Conservation (phyloP, 768 basidiomycete genomes). For the Calocybe gangraenosa region DNA sequence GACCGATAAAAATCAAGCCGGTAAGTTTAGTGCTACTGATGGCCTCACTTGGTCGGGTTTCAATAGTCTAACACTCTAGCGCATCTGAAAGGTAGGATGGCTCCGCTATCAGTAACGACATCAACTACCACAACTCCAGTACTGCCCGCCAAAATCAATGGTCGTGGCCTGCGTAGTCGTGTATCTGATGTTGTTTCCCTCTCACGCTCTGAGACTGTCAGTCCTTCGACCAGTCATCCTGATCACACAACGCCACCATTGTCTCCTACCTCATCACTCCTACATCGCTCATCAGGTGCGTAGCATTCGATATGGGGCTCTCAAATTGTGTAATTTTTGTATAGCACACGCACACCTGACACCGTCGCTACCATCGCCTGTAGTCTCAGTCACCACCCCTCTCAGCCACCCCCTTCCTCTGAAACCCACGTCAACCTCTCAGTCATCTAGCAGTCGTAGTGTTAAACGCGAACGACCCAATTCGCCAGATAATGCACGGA, state of each 20-base stretch:
- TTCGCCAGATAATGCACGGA: conserved; percentile 16
- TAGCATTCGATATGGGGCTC: neutral
- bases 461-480: conserved; percentile 35
- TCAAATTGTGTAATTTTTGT: neutral
- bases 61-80: neutral
- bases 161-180: conserved; percentile 12
- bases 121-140: conserved; percentile 2
- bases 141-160: conserved; percentile 2
- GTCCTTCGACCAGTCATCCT: neutral
- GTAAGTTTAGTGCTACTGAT: conserved; percentile 7
- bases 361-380: conserved; percentile 12
- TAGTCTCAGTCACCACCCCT: conserved; percentile 8
- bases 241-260: neutral
- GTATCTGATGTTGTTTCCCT: conserved; percentile 11
- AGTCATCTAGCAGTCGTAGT: conserved; percentile 19
- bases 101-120: neutral
- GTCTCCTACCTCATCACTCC: conserved; percentile 10
- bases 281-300: conserved; percentile 9
- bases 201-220: neutral
- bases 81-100: conserved; percentile 13
- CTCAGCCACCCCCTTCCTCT: conserved; percentile 28
- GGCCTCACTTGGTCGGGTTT: neutral
- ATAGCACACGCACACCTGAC: conserved; percentile 5
- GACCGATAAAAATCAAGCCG: conserved; percentile 5
- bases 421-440: conserved; percentile 19